phyloP scores from a whole-genome alignment of 179 eudicot genomes.

The Spinacia oleracea region DNA sequence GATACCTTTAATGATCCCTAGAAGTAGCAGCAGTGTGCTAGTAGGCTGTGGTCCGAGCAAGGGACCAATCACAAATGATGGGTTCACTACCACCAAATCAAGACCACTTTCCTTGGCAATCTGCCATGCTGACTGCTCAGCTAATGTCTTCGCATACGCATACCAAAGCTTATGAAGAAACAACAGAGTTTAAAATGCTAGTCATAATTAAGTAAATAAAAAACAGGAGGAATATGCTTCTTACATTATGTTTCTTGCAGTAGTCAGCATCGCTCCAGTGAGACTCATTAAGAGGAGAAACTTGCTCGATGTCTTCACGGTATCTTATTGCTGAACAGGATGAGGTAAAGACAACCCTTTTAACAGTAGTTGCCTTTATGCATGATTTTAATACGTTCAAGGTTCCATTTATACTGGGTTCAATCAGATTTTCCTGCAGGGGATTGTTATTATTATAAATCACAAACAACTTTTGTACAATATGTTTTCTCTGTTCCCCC shows the following conservation, averaged over 20 bases:
- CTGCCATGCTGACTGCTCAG: conserved; percentile 84
- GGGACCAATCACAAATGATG: conserved; percentile 89
- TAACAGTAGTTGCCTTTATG: conserved; percentile 57
- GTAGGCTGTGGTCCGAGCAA: conserved; percentile 84
- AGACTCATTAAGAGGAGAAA: conserved; percentile 74
- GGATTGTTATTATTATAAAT: neutral
- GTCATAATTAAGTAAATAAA: neutral
- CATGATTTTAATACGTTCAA: conserved; percentile 78
- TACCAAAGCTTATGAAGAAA: conserved; percentile 65
- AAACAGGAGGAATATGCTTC: neutral
- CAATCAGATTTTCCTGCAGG: conserved; percentile 68
- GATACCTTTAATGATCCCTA: conserved; percentile 67
- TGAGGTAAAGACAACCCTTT: conserved; percentile 86
- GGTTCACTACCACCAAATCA: conserved; percentile 85
- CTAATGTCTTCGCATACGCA: conserved; percentile 83
- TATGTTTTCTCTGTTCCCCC: neutral
- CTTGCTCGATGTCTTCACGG: conserved; percentile 45
- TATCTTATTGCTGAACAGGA: conserved; percentile 93
- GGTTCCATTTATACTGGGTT: conserved; percentile 86
- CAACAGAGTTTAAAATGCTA: neutral
- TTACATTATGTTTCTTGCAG: conserved; percentile 71
- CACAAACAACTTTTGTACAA: neutral
- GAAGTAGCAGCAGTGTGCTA: conserved; percentile 66
- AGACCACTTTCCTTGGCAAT: conserved; percentile 68
- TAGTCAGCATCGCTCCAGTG: conserved; percentile 92